Evolutionary conservation across 495 filamentous ascomycete genomes (phyloP).

Genomic region (Hyaloscypha bicolor): DNA sequence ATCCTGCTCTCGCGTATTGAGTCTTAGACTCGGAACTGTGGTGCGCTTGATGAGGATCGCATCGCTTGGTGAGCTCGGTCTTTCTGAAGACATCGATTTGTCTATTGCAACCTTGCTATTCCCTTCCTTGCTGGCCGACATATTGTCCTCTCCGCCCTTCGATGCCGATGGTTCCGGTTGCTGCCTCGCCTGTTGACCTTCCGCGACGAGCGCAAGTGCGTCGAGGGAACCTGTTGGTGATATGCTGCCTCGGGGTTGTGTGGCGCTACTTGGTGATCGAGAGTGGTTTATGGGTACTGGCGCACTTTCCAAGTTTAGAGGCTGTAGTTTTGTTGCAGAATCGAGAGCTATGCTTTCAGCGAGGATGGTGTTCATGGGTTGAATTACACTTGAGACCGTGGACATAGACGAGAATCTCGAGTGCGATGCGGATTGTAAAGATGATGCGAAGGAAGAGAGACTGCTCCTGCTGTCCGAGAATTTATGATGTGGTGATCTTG

Average conservation of each 20-base stretch:
- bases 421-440: slow-evolving; percentile 28
- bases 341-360: slow-evolving; percentile 1
- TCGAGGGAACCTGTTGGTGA: slow-evolving; percentile 27
- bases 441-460: slow-evolving; percentile 34
- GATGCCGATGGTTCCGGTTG: background rate
- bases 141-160: background rate
- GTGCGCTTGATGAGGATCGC: slow-evolving; percentile 31
- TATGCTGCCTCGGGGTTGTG: slow-evolving; percentile 14
- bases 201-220: slow-evolving; percentile 23
- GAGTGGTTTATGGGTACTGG: background rate
- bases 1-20: slow-evolving; percentile 23
- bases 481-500: slow-evolving; percentile 27
- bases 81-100: background rate
- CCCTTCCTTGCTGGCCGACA: background rate
- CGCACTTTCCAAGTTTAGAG: background rate
- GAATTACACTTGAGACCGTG: slow-evolving; percentile 24
- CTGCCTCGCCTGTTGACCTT: slow-evolving; percentile 6
- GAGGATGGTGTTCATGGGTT: slow-evolving; percentile 15
- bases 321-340: background rate
- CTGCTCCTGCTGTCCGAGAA: slow-evolving; percentile 32
- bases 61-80: slow-evolving; percentile 34
- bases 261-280: slow-evolving; percentile 4
- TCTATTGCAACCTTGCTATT: background rate
- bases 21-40: slow-evolving; percentile 20
- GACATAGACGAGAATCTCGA: slow-evolving; percentile 34